Base-by-base conservation (phyloP, 2,329 filamentous ascomycete genomes). In the Sclerotinia nivalis region DNA sequence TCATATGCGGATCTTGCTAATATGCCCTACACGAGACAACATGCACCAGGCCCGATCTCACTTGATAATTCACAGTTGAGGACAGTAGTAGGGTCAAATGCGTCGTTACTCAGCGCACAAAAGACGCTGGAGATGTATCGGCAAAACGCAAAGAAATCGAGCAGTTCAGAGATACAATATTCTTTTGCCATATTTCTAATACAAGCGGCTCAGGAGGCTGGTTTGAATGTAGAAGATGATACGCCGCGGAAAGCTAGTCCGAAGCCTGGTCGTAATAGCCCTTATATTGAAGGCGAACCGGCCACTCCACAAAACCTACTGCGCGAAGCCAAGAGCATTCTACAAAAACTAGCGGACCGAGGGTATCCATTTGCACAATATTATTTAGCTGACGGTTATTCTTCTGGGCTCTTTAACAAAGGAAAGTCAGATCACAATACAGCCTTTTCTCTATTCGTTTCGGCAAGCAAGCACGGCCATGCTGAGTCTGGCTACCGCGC, bases 121-220 rank as follows among this genome's bases (percentile, higher is more conserved):
- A 94, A 98, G 82, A 99, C 96, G 1, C 87, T 99, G 62, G 94
- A 98, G 69, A 97, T 98, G 95, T 99, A 99, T 80, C 88, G 95
- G 58, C 90, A 91, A 69, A 99, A 98, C 77, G 93, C 97, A 70
- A 98, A 97, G 83, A 99, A 99, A 83, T 97, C 96, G 3, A 96
- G 91, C 72, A 93, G 97, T 80, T 86, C 90, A 22, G 90, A 91
- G 5, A 92, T 97, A 47, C 93, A 97, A 80, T 98, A 98, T 80
- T 96, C 97, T 43, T 98, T 99, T 81, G 96, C 96, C 2, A 87
- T 98, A 50, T 97, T 97, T 80, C 89, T 99, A 83, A 91, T 98
- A 74, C 92, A 94, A 60, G 91, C 93, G 1, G 94, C 95, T 54
- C 91, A 93, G 78, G 92, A 97, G 78, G 87, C 91, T 78, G 89